These are phyloP conservation scores for Volvox carteri DNA, from an alignment of 163 green algal genomes.

Conservation along the genomic window DNA sequence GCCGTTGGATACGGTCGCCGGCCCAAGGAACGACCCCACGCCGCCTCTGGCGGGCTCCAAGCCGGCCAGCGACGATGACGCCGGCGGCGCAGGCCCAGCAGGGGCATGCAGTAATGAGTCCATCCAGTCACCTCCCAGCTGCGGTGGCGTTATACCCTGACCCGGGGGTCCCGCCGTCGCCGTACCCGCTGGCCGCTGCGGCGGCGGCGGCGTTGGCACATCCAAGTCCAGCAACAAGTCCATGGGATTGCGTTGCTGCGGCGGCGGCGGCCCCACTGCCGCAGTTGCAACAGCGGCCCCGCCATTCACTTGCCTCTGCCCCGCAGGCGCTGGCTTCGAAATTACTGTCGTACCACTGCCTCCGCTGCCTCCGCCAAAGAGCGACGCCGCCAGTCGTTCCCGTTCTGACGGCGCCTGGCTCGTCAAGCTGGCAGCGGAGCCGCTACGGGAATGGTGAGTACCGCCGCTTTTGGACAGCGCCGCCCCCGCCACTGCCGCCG, in stretches of 20 bases:
- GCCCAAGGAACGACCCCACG: neutral
- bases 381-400: conserved; percentile 77
- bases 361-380: conserved; percentile 72
- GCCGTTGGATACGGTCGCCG: neutral
- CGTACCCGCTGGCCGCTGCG: neutral
- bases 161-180: neutral
- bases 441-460: conserved; percentile 1
- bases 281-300: neutral
- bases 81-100: neutral
- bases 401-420: conserved; percentile 58
- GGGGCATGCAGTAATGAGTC: conserved; percentile 8
- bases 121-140: conserved; percentile 31
- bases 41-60: too few species aligned
- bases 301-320: conserved; percentile 27
- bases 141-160: too few species aligned
- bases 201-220: neutral
- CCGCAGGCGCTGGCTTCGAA: neutral
- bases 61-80: neutral
- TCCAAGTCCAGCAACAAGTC: conserved; percentile 58
- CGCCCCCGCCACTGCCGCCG: neutral
- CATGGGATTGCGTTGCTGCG: neutral
- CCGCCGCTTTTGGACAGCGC: neutral
- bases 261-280: neutral
- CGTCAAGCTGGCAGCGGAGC: neutral
- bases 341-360: neutral